Evolutionary conservation across 306 rosid species (phyloP).

Genomic region (Gastrolobium bilobum): DNA sequence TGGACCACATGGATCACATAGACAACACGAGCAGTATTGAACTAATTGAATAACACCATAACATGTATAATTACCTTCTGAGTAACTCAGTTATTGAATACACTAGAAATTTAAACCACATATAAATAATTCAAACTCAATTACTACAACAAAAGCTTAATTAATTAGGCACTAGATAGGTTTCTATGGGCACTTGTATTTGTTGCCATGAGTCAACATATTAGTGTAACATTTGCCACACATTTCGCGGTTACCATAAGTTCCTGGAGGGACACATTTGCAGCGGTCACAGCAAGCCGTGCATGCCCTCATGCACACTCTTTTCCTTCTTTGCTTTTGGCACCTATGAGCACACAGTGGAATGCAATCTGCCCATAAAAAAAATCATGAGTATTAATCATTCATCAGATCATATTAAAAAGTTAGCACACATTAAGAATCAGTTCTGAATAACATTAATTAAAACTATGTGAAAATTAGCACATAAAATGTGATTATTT

Average conservation of each 20-base stretch:
- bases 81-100: conserved; percentile 15
- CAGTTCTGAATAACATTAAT: no score
- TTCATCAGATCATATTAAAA: no score
- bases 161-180: not conserved
- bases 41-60: conserved; percentile 10
- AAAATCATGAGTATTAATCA: not conserved
- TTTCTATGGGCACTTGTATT: conserved; percentile 75
- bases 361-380: conserved; percentile 66
- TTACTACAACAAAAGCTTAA: conserved; percentile 1
- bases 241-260: conserved; percentile 79
- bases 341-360: conserved; percentile 76
- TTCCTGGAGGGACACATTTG: conserved; percentile 96
- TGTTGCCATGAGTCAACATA: conserved; percentile 77
- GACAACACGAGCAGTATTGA: conserved; percentile 42
- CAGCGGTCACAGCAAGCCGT: conserved; percentile 84
- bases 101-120: conserved; percentile 33
- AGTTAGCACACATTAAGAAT: no score
- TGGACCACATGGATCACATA: conserved; percentile 17
- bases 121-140: conserved; percentile 1
- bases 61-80: conserved; percentile 2
- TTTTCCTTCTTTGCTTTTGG: conserved; percentile 66
- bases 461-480: no score
- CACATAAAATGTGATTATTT: no score
- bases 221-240: conserved; percentile 95
- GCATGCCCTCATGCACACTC: conserved; percentile 76